Evolutionary conservation across 192 early-diverging fungal genomes (phyloP), one percentile per base, ranked within the genome.

Genomic region (Podila verticillata): DNA sequence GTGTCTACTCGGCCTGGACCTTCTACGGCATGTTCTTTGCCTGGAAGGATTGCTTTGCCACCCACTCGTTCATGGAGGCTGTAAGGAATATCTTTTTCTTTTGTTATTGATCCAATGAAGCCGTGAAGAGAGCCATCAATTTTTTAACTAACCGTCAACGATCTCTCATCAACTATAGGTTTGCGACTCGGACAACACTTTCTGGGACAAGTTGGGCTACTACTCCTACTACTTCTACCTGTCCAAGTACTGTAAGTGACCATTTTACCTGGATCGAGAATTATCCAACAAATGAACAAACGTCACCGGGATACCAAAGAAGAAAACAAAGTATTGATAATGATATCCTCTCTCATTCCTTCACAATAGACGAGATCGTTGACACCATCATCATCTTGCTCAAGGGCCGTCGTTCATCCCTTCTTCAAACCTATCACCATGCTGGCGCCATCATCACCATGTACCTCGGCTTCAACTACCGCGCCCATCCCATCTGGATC

Each of bases 191-290:
- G 82, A 87, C 49, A 82, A 78, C 5, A 73, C 68, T 4, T 70
- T 91, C 57, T 90, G 89, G 88, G 87, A 86, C 67, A 73, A 75
- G 66, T 85, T 92, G 72, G 88, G 83, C 67, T 89, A 90, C 82
- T 92, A 89, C 80, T 85, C 88, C 51, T 94, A 90, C 66, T 81
- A 91, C 75, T 94, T 94, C 66, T 94, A 94, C 83, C 86, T 94
- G 47, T 90, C 88, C 84, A 94, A 94, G 82, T 94, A 90, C 81
- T 93, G 74, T 75, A 75, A 64, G 74, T 74, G n/a, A 54, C 4
- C 10, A 12, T 39, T 2, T 12, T 13, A 12, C 26, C 34, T 13
- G 30, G 10, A 24, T 2, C 58, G 1, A 12, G 22, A 12, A 7
- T 44, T 12, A n/a, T 44, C 61, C 12, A 26, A 22, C 39, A 26